Evolutionary conservation across 2,329 filamentous ascomycete species (phyloP), one percentile per base, ranked within the genome.

Genomic region (Verticillium isaacii): DNA sequence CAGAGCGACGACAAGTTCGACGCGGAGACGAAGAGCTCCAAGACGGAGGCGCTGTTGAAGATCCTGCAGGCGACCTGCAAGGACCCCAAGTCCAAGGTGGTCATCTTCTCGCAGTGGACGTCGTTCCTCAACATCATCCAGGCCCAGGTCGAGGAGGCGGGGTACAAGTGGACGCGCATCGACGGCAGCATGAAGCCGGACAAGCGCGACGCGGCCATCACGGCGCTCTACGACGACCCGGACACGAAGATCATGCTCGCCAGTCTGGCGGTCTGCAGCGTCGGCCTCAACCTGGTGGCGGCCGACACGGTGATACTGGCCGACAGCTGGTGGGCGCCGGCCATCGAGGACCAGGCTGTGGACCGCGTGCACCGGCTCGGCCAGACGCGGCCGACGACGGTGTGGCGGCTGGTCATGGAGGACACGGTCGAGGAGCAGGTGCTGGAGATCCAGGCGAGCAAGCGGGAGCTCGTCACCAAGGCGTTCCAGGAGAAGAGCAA

Each of bases 251-350:
- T 97, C 67, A 83, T 97, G 79, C 87, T 97, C 2, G 93, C 93
- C 2, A 93, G 89, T 70, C 78, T 97, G 52, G 85, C 86, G 8
- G 93, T 95, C 7, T 94, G 91, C 74, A 90, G 89, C 59, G 92
- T 97, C 1, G 93, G 93, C 0, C 81, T 97, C 56, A 96, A 96
- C 68, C 84, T 97, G 14, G 91, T 93, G 0, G 88, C 91, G 0
- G 93, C 93, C 0, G 92, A 95, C 68, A 93, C 93, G 7, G 91
- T 96, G 62, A 87, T 97, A 56, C 80, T 97, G 23, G 85, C 87
- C 0, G 93, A 97, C 73, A 90, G 86, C 63, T 97, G 83, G 93
- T 97, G 93, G 90, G 92, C 93, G 1, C 93, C 93, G 0, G 92
- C 92, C 1, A 95, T 97, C 61, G 93, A 97, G 74, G 92, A 96